Conservation (phyloP, 108 stramenopile genomes). For the Fistulifera pelliculosa region DNA sequence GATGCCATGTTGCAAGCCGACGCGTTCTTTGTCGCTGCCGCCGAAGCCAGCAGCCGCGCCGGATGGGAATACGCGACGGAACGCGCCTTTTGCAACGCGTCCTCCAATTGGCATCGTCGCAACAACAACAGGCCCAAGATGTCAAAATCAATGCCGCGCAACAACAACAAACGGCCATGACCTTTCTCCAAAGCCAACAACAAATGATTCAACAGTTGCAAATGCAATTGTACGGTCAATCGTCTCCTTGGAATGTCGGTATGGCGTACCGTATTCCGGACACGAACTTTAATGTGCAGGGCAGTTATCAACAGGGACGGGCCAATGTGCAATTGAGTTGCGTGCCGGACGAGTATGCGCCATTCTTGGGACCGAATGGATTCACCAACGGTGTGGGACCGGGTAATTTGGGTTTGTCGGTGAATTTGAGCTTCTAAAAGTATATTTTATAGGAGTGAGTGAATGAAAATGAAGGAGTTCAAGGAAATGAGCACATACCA, state of each 20-base stretch:
- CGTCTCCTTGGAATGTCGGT: conserved; percentile 88
- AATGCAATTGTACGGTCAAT: conserved; percentile 88
- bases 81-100: conserved; percentile 57
- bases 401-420: conserved; percentile 90
- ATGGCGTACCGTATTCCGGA: conserved; percentile 96
- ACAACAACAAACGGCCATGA: conserved; percentile 88
- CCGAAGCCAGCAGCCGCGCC: conserved; percentile 66
- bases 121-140: conserved; percentile 55
- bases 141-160: conserved; percentile 69
- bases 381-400: conserved; percentile 97
- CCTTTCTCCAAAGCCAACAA: conserved; percentile 90
- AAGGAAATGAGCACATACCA: neutral
- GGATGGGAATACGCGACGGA: conserved; percentile 86
- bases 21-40: conserved; percentile 68
- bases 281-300: conserved; percentile 93
- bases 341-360: conserved; percentile 93
- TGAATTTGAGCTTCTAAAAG: conserved; percentile 86
- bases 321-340: conserved; percentile 90
- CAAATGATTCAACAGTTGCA: conserved; percentile 93
- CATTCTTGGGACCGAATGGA: conserved; percentile 92
- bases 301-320: conserved; percentile 89
- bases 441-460: neutral
- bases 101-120: conserved; percentile 80
- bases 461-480: neutral
- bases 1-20: conserved; percentile 94